Evolutionary conservation across 305 asterid genomes (phyloP), one percentile per base, ranked within the genome.

Genomic region (Stenogyne calaminthoides): DNA sequence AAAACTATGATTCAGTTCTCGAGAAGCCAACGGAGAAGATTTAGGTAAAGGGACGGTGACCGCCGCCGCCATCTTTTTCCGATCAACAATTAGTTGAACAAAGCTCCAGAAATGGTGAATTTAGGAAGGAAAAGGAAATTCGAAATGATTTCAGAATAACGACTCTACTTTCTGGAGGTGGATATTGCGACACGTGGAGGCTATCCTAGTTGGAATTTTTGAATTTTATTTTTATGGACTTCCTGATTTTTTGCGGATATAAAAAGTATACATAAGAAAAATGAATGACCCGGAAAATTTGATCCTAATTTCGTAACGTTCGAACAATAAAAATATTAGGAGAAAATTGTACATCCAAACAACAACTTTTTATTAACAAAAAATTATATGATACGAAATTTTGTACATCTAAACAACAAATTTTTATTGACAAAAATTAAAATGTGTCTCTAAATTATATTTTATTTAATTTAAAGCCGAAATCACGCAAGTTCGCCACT

Each of bases 41-140:
- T 85, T 89, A 11, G 88, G 85, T 47, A 80, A 67, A 55, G 86
- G 76, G 57, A 80, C 82, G 55, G 83, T 81, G 63, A 89, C 67
- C 58, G 89, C 83, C 76, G 87, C 82, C 47, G 84, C 86, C 91
- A 88, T 89, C 27, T 78, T 70, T 65, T 47, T 18, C 77, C 74
- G 64, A 58, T 22, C 54, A 39, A 63, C 54, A 61, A 37, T 39
- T 44, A 16, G 29, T 16, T 42, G 46, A 32, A 67, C 72, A 64
- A n/a, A 15, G 15, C 20, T 34, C 9, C 4, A 25, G 29, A 15
- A 11, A 19, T 19, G 36, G 66, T 34, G 25, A 6, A 27, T 58
- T 58, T 11, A 29, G 16, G 10, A 58, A 32, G 34, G 7, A 7
- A 59, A 27, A 1, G 20, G 44, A 59, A 29, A 59, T 60, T 60